A percentile compares a stretch with the other conserved stretches of the same genome.
Evolutionary conservation across 2,329 filamentous ascomycete genomes (phyloP).

Genomic region (Monilinia laxa): DNA sequence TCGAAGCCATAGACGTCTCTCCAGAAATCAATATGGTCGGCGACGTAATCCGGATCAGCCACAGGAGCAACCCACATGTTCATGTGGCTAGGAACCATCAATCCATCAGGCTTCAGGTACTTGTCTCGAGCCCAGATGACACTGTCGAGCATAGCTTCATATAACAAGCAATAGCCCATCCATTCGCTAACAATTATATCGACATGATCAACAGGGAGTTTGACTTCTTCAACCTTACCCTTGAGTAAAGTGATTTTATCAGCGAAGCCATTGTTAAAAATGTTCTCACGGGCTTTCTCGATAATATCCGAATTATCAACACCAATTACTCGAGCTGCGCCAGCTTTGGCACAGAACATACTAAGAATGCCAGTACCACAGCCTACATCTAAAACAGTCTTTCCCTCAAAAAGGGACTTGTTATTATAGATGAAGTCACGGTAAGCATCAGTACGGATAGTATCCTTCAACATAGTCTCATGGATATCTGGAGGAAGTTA

Average conservation of each 20-base stretch:
- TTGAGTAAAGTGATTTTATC: slow-evolving; percentile 74
- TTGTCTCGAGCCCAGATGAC: slow-evolving; percentile 85
- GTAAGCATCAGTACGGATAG: slow-evolving; percentile 84
- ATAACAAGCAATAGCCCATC: slow-evolving; percentile 95
- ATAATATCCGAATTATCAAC: slow-evolving; percentile 94
- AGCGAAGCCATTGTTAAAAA: slow-evolving; percentile 75
- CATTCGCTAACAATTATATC: slow-evolving; percentile 96
- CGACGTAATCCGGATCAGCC: slow-evolving; percentile 72
- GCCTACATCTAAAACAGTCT: slow-evolving; percentile 86
- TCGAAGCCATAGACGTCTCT: slow-evolving; percentile 91
- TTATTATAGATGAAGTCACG: slow-evolving; percentile 93
- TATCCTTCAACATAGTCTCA: slow-evolving; percentile 92
- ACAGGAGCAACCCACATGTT: slow-evolving; percentile 81
- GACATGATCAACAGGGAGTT: slow-evolving; percentile 73
- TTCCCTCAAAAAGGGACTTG: slow-evolving; percentile 81
- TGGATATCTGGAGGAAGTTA: slow-evolving; percentile 68
- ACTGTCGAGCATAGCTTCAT: slow-evolving; percentile 94
- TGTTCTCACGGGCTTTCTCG: slow-evolving; percentile 78
- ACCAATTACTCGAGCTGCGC: slow-evolving; percentile 80
- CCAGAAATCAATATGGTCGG: slow-evolving; percentile 83
- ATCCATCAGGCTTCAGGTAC: slow-evolving; percentile 75
- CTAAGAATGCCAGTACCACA: slow-evolving; percentile 85
- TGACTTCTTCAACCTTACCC: slow-evolving; percentile 86
- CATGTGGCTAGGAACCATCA: slow-evolving; percentile 84
- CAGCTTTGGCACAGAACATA: slow-evolving; percentile 92